Evolutionary conservation across 176 grass and related monocot species (phyloP), one percentile per base, ranked within the genome.

Genomic region (Aechmea fasciata): DNA sequence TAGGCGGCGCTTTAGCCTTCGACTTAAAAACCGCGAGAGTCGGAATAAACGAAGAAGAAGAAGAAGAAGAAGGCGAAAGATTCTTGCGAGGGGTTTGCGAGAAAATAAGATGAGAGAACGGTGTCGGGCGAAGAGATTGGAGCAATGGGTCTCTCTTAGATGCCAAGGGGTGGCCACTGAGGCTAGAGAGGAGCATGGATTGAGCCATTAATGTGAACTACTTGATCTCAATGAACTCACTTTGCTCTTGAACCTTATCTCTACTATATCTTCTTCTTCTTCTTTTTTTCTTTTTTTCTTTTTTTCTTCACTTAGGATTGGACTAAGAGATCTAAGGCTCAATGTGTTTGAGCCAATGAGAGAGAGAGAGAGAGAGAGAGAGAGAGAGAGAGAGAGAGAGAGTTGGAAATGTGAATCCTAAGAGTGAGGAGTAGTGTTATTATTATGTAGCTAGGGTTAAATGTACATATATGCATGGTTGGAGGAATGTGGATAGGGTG

Each of bases 171-270:
- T 63, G 78, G 47, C 70, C 76, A 66, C 48, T 70, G 69, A 75
- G 75, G 74, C 89, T 81, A 50, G 89, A 90, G 72, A 87, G 50
- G 74, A 93, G 82, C 94, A 99, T 90, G 73, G 89, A 92, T 83
- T 85, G 86, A 26, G 87, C 94, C 89, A 93, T 92, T 52, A 69
- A 71, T 49, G 53, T 63, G 55, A 13, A 61, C 9, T n/a, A 18
- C 15, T 23, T 23, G 22, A 23, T 23, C 22, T 55, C 0, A 61
- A 7, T 61, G 17, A 10, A 9, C 54, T 59, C 55, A 9, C 55
- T 10, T 61, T n/a, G 9, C 55, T 61, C 6, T 61, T 41, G 5
- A 41, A 1, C 33, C 33, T 41, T n/a, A n/a, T n/a, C 33, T 41
- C 33, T 41, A 41, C 33, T 41, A 41, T 41, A 23, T 23, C 22